phyloP scores from a whole-genome alignment of 371 early-diverging fungal genomes.

The Chytridiales sp. region DNA sequence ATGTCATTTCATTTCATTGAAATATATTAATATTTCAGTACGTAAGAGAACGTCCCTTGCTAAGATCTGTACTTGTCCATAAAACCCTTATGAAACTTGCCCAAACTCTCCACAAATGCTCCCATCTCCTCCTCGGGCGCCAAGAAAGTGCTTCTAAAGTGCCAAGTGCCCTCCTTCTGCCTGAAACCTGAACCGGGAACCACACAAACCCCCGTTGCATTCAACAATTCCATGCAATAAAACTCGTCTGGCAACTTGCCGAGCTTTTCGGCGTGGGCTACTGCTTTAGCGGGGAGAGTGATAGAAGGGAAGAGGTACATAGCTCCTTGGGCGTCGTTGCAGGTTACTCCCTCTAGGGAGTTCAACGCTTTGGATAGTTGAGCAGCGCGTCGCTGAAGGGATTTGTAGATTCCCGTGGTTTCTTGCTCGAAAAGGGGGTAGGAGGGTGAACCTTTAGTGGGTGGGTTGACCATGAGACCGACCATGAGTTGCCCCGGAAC shows the following conservation, averaged over 20 bases:
- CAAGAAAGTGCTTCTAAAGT: conserved; percentile 95
- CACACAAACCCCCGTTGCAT: conserved; percentile 92
- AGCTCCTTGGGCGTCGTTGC: conserved; percentile 89
- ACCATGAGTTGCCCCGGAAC: conserved; percentile 60
- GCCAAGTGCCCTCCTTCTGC: conserved; percentile 86
- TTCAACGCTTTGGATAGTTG: conserved; percentile 80
- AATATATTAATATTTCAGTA: too few species aligned
- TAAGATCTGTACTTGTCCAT: conserved; percentile 68
- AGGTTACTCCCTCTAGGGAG: conserved; percentile 77
- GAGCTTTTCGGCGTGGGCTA: conserved; percentile 68
- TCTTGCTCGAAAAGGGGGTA: conserved; percentile 76
- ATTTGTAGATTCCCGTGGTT: conserved; percentile 71
- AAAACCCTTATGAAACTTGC: conserved; percentile 77
- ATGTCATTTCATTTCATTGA: too few species aligned
- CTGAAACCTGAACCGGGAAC: conserved; percentile 90
- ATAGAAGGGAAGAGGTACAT: conserved; percentile 96
- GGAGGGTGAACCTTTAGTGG: conserved; percentile 73
- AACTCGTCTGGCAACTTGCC: conserved; percentile 78
- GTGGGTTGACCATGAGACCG: conserved; percentile 94
- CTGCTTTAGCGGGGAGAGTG: conserved; percentile 67
- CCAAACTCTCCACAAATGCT: conserved; percentile 71
- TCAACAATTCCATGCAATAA: conserved; percentile 86
- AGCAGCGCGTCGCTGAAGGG: conserved; percentile 75
- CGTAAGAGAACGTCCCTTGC: too few species aligned
- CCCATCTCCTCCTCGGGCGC: conserved; percentile 92